These are phyloP conservation scores for Trichoderma oligosporum DNA, from an alignment of 2,329 filamentous ascomycete species.

Conservation along the genomic window DNA sequence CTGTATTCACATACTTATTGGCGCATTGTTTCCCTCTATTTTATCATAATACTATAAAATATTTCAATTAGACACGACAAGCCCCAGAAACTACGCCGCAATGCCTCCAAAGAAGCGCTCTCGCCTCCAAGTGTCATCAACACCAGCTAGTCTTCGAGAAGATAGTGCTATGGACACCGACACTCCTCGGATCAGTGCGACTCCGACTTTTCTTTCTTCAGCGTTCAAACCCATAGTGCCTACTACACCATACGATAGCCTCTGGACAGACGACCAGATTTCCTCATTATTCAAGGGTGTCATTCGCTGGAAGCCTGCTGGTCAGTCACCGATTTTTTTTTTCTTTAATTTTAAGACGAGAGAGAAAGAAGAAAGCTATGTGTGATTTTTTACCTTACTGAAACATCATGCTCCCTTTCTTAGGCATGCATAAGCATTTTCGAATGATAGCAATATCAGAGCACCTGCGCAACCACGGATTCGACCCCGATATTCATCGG, in stretches of 20 bases:
- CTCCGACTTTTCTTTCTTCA: slow-evolving; percentile 29
- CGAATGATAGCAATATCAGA: slow-evolving; percentile 84
- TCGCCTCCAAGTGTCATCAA: slow-evolving; percentile 55
- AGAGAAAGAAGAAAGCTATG: background rate
- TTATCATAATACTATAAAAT: too few relatives aligned
- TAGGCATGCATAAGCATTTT: slow-evolving; percentile 88
- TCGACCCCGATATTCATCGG: slow-evolving; percentile 62
- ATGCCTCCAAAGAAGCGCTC: slow-evolving; percentile 72
- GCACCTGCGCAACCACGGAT: slow-evolving; percentile 74
- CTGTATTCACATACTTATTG: too few relatives aligned
- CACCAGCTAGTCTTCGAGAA: slow-evolving; percentile 50
- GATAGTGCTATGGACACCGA: slow-evolving; percentile 61
- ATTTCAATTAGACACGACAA: too few relatives aligned
- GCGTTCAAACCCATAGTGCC: slow-evolving; percentile 25
- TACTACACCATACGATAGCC: slow-evolving; percentile 48
- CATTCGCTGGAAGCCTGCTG: slow-evolving; percentile 94
- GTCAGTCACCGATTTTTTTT: slow-evolving; percentile 42
- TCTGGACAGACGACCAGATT: slow-evolving; percentile 95
- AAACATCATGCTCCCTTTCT: background rate
- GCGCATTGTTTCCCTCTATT: too few relatives aligned
- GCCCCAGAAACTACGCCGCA: slow-evolving; percentile 18
- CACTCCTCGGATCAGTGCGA: slow-evolving; percentile 53
- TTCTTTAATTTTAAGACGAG: too few relatives aligned
- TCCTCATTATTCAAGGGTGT: slow-evolving; percentile 89
- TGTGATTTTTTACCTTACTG: background rate